Conservation (phyloP, 1,284 basidiomycete genomes). For the Athelia sp. region DNA sequence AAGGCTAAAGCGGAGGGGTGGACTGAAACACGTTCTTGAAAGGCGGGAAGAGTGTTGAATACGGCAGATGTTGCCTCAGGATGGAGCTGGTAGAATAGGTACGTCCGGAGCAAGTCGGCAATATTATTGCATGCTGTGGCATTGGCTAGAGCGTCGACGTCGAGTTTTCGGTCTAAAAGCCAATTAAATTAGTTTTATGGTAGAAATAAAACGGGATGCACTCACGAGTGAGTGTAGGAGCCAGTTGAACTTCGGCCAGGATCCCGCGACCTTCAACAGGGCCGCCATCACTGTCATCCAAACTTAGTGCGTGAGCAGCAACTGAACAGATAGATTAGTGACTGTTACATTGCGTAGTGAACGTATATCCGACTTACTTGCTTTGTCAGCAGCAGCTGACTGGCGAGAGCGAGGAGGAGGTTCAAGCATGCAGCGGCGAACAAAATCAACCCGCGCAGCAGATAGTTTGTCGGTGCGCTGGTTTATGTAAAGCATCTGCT, state of each 20-base stretch:
- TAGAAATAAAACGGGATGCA: background rate
- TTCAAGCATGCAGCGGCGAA: background rate
- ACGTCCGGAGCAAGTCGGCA: background rate
- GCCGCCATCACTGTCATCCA: background rate
- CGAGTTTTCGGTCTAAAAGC: background rate
- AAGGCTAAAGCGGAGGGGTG: background rate
- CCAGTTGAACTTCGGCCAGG: background rate
- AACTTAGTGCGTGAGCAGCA: background rate
- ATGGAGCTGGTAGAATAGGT: background rate
- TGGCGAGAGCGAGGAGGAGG: too few species aligned
- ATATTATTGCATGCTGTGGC: background rate
- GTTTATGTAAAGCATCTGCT: conserved; percentile 2
- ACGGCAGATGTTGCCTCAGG: background rate
- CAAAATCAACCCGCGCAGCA: background rate
- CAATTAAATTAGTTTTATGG: too few species aligned
- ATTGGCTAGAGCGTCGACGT: background rate
- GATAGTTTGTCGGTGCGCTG: conserved; percentile 1
- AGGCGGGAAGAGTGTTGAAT: too few species aligned
- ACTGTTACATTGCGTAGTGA: too few species aligned
- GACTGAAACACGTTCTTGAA: too few species aligned
- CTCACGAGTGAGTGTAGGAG: background rate
- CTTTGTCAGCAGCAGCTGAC: too few species aligned
- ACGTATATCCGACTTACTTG: too few species aligned
- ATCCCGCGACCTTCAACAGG: background rate
- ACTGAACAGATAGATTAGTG: background rate